These are phyloP conservation scores for Macrophomina tecta DNA, from an alignment of 2,329 filamentous ascomycete genomes.

Conservation along the genomic window DNA sequence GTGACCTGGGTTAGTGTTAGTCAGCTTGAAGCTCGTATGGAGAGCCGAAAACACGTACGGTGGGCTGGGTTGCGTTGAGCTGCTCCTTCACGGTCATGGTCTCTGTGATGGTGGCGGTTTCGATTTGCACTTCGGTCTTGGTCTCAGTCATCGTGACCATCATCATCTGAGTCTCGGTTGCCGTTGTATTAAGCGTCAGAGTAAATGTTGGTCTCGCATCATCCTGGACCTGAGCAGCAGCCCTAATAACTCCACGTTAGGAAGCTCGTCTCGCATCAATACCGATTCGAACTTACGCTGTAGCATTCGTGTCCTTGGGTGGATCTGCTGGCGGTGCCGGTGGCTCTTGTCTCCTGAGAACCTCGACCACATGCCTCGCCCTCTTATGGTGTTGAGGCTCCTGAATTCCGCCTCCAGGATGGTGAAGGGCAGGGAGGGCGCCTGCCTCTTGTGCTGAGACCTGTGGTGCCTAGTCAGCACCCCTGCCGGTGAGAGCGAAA, in stretches of 20 bases:
- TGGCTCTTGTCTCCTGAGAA: neutral
- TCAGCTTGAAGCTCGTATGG: neutral
- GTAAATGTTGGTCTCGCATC: conserved; percentile 16
- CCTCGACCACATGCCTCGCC: conserved; percentile 20
- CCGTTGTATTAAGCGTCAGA: conserved; percentile 9
- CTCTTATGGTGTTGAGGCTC: neutral
- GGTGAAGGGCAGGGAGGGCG: conserved; percentile 11
- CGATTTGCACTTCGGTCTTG: conserved; percentile 14
- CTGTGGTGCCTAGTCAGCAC: neutral
- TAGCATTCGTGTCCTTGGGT: conserved; percentile 9
- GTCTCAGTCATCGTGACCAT: conserved; percentile 22
- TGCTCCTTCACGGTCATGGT: conserved; percentile 22
- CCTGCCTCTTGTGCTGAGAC: conserved; percentile 23
- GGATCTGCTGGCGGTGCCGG: neutral
- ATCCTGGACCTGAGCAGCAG: conserved; percentile 23
- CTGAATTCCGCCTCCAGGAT: neutral
- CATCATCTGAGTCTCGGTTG: conserved; percentile 21
- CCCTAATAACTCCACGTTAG: neutral
- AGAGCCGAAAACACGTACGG: neutral
- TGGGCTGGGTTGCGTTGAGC: neutral
- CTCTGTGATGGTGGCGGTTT: conserved; percentile 18
- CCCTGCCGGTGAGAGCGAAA: neutral
- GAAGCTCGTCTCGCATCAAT: too few relatives aligned
- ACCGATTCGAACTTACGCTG: conserved; percentile 15
- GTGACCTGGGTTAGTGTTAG: neutral